Evolutionary conservation across 108 stramenopile genomes (phyloP).

Genomic region (Skeletonema marinoi): DNA sequence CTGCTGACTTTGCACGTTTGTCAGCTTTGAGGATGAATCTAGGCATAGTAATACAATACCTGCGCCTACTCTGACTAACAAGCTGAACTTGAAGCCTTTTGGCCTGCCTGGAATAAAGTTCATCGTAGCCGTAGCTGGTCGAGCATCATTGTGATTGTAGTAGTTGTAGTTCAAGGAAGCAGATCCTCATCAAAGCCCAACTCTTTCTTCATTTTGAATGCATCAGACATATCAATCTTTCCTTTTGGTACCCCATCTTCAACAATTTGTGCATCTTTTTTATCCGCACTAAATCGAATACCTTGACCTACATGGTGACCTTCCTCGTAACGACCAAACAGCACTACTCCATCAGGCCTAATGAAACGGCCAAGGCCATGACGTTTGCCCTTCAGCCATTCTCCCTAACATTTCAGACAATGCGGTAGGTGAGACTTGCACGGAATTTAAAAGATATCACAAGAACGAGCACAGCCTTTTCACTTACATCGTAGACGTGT

Average conservation of each 20-base stretch:
- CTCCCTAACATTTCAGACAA: not conserved
- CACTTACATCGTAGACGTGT: conserved; percentile 25
- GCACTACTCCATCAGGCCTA: conserved; percentile 37
- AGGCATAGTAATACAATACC: too few species aligned
- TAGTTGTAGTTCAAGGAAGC: not conserved
- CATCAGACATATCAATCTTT: conserved; percentile 20
- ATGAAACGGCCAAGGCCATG: conserved; percentile 42
- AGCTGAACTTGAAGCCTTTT: too few species aligned
- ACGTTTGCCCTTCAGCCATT: conserved; percentile 34
- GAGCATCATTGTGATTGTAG: not conserved
- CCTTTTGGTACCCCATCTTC: conserved; percentile 39
- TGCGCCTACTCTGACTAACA: not conserved
- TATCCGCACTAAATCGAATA: conserved; percentile 38
- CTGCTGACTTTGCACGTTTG: too few species aligned
- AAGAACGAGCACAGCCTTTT: too few species aligned
- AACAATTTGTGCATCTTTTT: conserved; percentile 35
- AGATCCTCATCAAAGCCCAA: conserved; percentile 32
- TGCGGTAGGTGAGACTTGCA: too few species aligned
- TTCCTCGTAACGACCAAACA: conserved; percentile 39
- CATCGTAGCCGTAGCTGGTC: not conserved
- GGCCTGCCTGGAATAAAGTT: not conserved
- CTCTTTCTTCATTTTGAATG: conserved; percentile 21
- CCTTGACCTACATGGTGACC: conserved; percentile 43
- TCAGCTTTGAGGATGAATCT: too few species aligned
- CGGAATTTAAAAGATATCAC: too few species aligned